A percentile compares a stretch with the other conserved stretches of the same genome.
Evolutionary conservation across 495 filamentous ascomycete genomes (phyloP).

Genomic region (Talaromyces adpressus): DNA sequence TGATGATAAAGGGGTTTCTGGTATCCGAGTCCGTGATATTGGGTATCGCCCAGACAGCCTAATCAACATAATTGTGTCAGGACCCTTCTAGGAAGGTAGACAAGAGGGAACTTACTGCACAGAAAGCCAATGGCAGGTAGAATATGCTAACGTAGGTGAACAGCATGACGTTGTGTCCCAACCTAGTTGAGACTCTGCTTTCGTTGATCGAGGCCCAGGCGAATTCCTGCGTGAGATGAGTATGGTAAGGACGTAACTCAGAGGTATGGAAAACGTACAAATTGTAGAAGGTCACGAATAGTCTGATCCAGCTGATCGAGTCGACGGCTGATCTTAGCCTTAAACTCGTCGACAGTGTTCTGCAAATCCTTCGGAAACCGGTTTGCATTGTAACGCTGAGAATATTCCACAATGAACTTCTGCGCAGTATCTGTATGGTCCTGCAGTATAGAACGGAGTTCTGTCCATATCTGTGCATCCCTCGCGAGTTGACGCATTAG

Average conservation of each 20-base stretch:
- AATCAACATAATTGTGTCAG: slow-evolving; percentile 8
- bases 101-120: slow-evolving; percentile 10
- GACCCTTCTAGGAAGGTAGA: background rate
- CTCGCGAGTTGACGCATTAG: slow-evolving; percentile 11
- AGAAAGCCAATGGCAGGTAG: slow-evolving; percentile 26
- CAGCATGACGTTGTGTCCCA: slow-evolving; percentile 29
- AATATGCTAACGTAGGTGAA: slow-evolving; percentile 31
- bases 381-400: slow-evolving; percentile 10
- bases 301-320: slow-evolving; percentile 17
- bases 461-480: slow-evolving; percentile 17
- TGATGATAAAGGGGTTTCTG: slow-evolving; percentile 3
- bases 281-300: slow-evolving; percentile 16
- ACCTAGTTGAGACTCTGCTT: slow-evolving; percentile 21
- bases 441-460: slow-evolving; percentile 12
- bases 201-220: slow-evolving; percentile 24
- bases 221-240: slow-evolving; percentile 12
- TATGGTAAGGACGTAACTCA: background rate
- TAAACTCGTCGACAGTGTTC: slow-evolving; percentile 11
- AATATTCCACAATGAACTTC: slow-evolving; percentile 14
- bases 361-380: background rate
- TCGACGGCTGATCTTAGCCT: slow-evolving; percentile 9
- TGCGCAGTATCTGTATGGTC: slow-evolving; percentile 12
- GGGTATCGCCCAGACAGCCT: slow-evolving; percentile 14
- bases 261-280: slow-evolving; percentile 11
- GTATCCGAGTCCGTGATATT: slow-evolving; percentile 3